Conservation (phyloP, 2,329 filamentous ascomycete genomes). For the Colletotrichum falcatum region DNA sequence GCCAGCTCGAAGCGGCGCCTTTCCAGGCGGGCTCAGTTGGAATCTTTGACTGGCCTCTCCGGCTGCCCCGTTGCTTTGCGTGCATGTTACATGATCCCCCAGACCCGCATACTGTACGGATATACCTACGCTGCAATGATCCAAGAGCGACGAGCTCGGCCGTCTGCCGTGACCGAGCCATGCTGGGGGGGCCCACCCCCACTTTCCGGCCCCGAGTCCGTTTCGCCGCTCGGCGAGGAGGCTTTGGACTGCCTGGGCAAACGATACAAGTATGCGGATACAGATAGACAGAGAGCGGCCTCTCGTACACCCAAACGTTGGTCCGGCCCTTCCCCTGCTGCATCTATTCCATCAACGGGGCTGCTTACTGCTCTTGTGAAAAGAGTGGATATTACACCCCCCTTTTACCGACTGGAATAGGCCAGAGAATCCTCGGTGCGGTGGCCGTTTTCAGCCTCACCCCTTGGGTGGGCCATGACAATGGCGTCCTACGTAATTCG, state of each 20-base stretch:
- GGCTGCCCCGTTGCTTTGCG: not conserved
- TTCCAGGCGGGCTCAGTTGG: not conserved
- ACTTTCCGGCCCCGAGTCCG: constrained; percentile 23
- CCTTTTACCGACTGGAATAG: not conserved
- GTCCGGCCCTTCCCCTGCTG: not conserved
- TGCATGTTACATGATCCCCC: not conserved
- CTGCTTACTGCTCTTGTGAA: not conserved
- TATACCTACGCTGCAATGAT: not conserved
- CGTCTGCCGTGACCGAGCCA: constrained; percentile 35
- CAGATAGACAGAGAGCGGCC: not conserved
- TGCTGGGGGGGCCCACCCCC: constrained; percentile 16
- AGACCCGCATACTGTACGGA: constrained; percentile 22
- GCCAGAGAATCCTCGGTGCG: not conserved
- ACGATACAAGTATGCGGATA: not conserved
- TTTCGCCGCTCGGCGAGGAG: constrained; percentile 15
- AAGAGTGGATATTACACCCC: not conserved
- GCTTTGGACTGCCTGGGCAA: not conserved
- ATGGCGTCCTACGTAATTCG: not conserved
- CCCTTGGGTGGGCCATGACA: not conserved
- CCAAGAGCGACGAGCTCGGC: constrained; percentile 25
- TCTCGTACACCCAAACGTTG: not conserved
- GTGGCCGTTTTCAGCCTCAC: not conserved
- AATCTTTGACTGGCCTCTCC: not conserved
- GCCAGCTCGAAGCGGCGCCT: not conserved
- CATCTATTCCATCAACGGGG: not conserved